Evolutionary conservation across 768 basidiomycete species (phyloP).

Genomic region (Neoboletus subvelutipes): DNA sequence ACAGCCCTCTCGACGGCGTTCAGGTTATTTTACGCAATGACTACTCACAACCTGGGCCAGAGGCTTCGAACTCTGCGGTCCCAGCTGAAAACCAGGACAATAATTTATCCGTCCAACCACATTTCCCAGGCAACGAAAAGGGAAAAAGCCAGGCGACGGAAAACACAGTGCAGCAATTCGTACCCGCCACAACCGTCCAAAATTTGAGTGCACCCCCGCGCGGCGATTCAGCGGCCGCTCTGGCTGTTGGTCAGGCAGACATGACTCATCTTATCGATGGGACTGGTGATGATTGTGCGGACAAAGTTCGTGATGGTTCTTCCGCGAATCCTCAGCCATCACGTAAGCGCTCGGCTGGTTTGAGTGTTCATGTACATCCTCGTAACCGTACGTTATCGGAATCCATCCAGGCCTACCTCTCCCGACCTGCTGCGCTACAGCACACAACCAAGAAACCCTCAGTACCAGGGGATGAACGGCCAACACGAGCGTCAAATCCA

Average conservation of each 20-base stretch:
- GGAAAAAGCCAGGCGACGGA: constrained; percentile 6
- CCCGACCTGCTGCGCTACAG: constrained; percentile 7
- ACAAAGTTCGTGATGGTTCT: constrained; percentile 10
- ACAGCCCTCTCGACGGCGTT: background rate
- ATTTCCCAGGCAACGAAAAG: constrained; percentile 3
- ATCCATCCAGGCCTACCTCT: constrained; percentile 50
- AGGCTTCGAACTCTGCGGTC: background rate
- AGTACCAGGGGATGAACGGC: background rate
- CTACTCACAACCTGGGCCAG: background rate
- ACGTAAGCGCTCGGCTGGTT: constrained; percentile 19
- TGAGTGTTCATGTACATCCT: constrained; percentile 17
- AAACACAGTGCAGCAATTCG: background rate
- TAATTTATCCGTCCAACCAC: background rate
- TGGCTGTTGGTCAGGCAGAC: background rate
- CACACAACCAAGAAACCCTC: background rate
- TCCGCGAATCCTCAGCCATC: constrained; percentile 16
- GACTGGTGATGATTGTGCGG: constrained; percentile 9
- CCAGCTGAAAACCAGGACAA: background rate
- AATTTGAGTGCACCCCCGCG: background rate
- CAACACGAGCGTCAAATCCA: background rate
- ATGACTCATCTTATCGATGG: background rate
- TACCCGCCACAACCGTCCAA: background rate
- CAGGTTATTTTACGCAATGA: constrained; percentile 1
- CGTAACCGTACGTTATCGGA: constrained; percentile 46
- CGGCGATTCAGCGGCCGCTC: constrained; percentile 4